phyloP scores from a whole-genome alignment of 257 asterid species.

The Petunia axillaris region DNA sequence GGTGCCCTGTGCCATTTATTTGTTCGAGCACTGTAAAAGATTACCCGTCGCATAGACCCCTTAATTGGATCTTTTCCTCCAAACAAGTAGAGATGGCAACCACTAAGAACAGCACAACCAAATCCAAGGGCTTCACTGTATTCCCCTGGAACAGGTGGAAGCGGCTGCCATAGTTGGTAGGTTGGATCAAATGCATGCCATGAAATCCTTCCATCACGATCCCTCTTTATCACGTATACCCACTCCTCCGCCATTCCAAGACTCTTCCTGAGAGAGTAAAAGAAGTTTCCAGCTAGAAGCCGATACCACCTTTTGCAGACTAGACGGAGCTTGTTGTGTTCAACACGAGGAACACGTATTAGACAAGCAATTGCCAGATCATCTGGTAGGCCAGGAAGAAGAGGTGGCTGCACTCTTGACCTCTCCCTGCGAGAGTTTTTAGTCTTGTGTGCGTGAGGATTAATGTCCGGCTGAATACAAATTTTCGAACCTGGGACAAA shows the following conservation, averaged over 20 bases:
- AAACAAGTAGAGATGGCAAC: conserved; percentile 51
- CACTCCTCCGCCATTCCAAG: conserved; percentile 61
- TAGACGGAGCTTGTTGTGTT: conserved; percentile 54
- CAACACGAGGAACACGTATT: conserved; percentile 59
- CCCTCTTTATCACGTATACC: conserved; percentile 54
- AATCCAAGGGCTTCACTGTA: conserved; percentile 58
- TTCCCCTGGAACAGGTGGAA: conserved; percentile 57
- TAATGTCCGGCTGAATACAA: conserved; percentile 56
- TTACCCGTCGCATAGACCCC: conserved; percentile 56
- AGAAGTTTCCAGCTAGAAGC: conserved; percentile 52
- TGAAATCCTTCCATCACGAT: conserved; percentile 55
- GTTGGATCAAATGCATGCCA: conserved; percentile 60
- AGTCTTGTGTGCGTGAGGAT: conserved; percentile 51
- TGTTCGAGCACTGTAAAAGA: conserved; percentile 53
- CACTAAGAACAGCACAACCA: conserved; percentile 60
- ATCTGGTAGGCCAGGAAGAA: conserved; percentile 58
- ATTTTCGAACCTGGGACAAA: conserved; percentile 56
- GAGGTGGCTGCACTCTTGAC: conserved; percentile 52
- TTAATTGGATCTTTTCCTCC: conserved; percentile 56
- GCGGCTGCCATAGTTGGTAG: conserved; percentile 57
- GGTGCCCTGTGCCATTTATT: conserved; percentile 63
- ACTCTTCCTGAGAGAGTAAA: conserved; percentile 51
- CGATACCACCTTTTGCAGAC: conserved; percentile 60
- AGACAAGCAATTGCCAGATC: conserved; percentile 59
- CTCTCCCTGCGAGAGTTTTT: conserved; percentile 49